These are phyloP conservation scores for Daucus carota DNA, from an alignment of 129 eudicot species.

Conservation along the genomic window DH1_v3.0 NC_030383.2:12713501-12714000, in stretches of 20 bases:
- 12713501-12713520: conserved; percentile 48
- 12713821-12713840: conserved; percentile 22
- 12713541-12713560: conserved; percentile 20
- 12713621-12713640: conserved; percentile 16
- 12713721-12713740: conserved; percentile 19
- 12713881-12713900: conserved; percentile 18
- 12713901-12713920: conserved; percentile 19
- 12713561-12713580: conserved; percentile 17
- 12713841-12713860: conserved; percentile 19
- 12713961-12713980: conserved; percentile 17
- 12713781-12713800: conserved; percentile 19
- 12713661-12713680: conserved; percentile 18
- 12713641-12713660: conserved; percentile 19
- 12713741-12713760: conserved; percentile 16
- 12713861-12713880: conserved; percentile 20
- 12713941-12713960: conserved; percentile 17
- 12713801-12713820: conserved; percentile 11
- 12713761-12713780: conserved; percentile 22
- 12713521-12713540: conserved; percentile 39
- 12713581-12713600: conserved; percentile 13
- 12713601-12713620: conserved; percentile 19
- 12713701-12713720: conserved; percentile 15
- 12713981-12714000: conserved; percentile 19
- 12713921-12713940: conserved; percentile 17
- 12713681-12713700: conserved; percentile 15